Conservation (phyloP, 192 early-diverging fungal genomes). For the Coemansia erecta region DNA sequence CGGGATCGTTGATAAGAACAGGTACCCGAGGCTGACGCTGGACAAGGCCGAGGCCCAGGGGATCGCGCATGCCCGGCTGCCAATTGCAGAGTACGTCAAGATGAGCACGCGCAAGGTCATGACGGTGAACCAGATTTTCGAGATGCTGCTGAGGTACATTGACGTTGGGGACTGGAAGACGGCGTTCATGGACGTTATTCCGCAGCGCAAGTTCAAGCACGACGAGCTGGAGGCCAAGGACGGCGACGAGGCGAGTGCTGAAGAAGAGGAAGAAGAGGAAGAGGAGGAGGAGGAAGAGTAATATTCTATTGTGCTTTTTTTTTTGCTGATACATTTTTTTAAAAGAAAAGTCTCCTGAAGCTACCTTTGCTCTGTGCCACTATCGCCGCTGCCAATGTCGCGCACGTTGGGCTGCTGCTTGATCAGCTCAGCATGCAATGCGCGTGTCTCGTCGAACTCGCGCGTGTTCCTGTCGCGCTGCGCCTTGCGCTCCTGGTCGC, state of each 20-base stretch:
- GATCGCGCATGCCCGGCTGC: conserved; percentile 74
- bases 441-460: conserved; percentile 46
- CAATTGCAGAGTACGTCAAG: conserved; percentile 81
- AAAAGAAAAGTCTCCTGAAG: too few species aligned
- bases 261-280: conserved; percentile 1
- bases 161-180: conserved; percentile 79
- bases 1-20: conserved; percentile 93
- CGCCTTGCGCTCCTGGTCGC: conserved; percentile 45
- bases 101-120: conserved; percentile 80
- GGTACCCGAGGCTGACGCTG: conserved; percentile 77
- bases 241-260: conserved; percentile 2
- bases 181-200: conserved; percentile 89
- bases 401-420: conserved; percentile 31
- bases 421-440: conserved; percentile 41
- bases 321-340: too few species aligned
- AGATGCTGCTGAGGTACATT: conserved; percentile 81
- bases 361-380: too few species aligned
- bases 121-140: conserved; percentile 94
- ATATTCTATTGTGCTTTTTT: too few species aligned
- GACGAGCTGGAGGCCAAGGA: conserved; percentile 12
- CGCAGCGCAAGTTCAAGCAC: conserved; percentile 77
- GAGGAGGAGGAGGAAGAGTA: not conserved
- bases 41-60: conserved; percentile 74
- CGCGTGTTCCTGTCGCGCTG: conserved; percentile 47
- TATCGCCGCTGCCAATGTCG: too few species aligned